Evolutionary conservation across 1,284 basidiomycete species (phyloP).

Genomic region (Polyporus tsugae): DNA sequence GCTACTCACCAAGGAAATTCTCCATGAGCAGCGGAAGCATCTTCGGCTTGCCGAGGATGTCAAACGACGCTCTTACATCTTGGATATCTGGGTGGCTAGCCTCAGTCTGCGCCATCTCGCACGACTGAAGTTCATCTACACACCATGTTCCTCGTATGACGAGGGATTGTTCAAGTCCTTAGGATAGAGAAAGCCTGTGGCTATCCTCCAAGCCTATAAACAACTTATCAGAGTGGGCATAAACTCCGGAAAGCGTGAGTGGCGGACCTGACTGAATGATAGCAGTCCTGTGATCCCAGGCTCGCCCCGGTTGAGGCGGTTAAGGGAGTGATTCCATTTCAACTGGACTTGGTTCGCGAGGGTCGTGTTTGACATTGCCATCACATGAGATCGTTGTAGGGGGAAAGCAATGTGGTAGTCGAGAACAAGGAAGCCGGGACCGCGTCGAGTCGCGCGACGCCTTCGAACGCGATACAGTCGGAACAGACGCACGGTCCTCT

Average conservation of each 20-base stretch:
- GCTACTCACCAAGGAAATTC: conserved; percentile 65
- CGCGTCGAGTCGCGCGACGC: conserved; percentile 24
- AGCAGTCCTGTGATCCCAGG: conserved; percentile 74
- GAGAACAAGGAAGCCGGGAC: neutral
- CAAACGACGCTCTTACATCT: conserved; percentile 60
- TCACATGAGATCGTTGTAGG: conserved; percentile 1
- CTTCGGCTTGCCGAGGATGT: conserved; percentile 60
- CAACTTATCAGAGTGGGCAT: neutral
- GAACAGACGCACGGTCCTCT: neutral
- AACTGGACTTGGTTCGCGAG: conserved; percentile 58
- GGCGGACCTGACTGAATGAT: conserved; percentile 66
- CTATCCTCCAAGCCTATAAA: conserved; percentile 68
- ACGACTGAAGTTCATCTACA: conserved; percentile 16
- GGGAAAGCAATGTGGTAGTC: neutral
- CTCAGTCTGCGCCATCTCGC: conserved; percentile 5
- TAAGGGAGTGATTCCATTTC: conserved; percentile 78
- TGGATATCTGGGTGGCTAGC: conserved; percentile 51
- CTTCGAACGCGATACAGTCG: neutral
- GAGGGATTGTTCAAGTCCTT: conserved; percentile 54
- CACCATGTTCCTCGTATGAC: conserved; percentile 48
- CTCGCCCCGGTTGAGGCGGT: conserved; percentile 65
- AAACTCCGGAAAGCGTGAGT: conserved; percentile 7
- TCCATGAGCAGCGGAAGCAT: conserved; percentile 70
- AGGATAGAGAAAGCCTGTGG: conserved; percentile 65
- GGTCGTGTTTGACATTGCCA: neutral